Evolutionary conservation across 768 basidiomycete genomes (phyloP).

Genomic region (Paxillus rubicundulus): DNA sequence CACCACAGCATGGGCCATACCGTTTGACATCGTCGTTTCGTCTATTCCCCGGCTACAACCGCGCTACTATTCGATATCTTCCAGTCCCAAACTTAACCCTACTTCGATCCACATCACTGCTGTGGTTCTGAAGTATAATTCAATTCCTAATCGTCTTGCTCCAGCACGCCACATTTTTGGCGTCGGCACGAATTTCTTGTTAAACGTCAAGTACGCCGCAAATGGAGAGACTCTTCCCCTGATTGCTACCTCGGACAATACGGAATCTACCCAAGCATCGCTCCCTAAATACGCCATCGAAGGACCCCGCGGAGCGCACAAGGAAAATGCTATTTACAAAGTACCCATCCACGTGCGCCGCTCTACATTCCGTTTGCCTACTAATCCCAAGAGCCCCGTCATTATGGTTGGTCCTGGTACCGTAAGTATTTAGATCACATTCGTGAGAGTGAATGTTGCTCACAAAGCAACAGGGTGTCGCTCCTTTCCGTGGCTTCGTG

Average conservation of each 20-base stretch:
- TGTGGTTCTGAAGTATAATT: constrained; percentile 93
- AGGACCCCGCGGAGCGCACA: constrained; percentile 87
- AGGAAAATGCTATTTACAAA: constrained; percentile 67
- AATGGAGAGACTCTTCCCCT: constrained; percentile 56
- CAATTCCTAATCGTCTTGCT: constrained; percentile 50
- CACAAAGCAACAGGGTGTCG: constrained; percentile 72
- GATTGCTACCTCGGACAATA: constrained; percentile 32
- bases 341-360: constrained; percentile 93
- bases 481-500: constrained; percentile 98
- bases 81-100: constrained; percentile 90
- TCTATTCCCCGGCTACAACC: constrained; percentile 92
- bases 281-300: constrained; percentile 80
- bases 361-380: constrained; percentile 95
- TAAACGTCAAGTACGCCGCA: constrained; percentile 82
- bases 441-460: constrained; percentile 1
- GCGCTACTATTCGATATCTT: constrained; percentile 98
- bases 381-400: constrained; percentile 96
- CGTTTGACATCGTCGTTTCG: constrained; percentile 96
- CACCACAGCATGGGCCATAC: constrained; percentile 85
- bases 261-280: constrained; percentile 39
- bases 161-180: constrained; percentile 75
- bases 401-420: constrained; percentile 99
- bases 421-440: constrained; percentile 47
- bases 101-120: constrained; percentile 90
- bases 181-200: constrained; percentile 91